Percentiles rank a stretch among this genome's conserved stretches.
Conservation (phyloP, 1,284 basidiomycete species). For the Pseudozyma tsukubaensis region DNA sequence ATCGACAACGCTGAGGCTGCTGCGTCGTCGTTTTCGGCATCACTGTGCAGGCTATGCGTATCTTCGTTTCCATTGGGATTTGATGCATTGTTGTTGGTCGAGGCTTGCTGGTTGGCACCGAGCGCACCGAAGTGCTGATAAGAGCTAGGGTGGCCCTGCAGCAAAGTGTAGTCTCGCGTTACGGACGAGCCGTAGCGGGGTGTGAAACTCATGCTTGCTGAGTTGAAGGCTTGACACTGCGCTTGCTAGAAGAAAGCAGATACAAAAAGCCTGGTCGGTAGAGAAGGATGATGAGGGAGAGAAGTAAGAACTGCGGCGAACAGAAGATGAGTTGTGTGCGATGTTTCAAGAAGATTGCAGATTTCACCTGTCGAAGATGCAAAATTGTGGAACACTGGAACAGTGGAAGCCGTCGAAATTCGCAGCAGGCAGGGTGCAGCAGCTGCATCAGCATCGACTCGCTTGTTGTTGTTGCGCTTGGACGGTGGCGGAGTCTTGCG, state of each 20-base stretch:
- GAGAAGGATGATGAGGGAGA: too few species aligned
- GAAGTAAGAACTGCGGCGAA: too few species aligned
- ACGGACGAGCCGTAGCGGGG: slow-evolving; percentile 52
- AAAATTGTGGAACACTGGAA: too few species aligned
- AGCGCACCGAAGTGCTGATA: slow-evolving; percentile 48
- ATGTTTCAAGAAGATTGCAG: too few species aligned
- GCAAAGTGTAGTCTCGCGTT: slow-evolving; percentile 44
- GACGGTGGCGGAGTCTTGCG: not conserved
- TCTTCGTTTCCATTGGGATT: slow-evolving; percentile 7
- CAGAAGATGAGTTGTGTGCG: too few species aligned
- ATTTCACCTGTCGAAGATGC: too few species aligned
- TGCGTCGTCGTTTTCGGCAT: slow-evolving; percentile 20
- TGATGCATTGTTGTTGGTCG: slow-evolving; percentile 1
- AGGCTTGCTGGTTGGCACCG: slow-evolving; percentile 8
- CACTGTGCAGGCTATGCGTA: slow-evolving; percentile 9
- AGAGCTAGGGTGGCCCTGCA: slow-evolving; percentile 47
- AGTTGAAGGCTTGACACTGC: not conserved
- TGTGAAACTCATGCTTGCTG: slow-evolving; percentile 42
- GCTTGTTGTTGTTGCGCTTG: not conserved
- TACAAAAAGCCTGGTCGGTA: slow-evolving; percentile 1
- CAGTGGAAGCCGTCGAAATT: too few species aligned
- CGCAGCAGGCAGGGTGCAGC: not conserved
- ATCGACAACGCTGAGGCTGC: slow-evolving; percentile 27
- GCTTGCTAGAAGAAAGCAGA: not conserved
- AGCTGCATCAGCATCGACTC: not conserved